Conservation (phyloP, 2,329 filamentous ascomycete species). For the Drechslera avenae region DNA sequence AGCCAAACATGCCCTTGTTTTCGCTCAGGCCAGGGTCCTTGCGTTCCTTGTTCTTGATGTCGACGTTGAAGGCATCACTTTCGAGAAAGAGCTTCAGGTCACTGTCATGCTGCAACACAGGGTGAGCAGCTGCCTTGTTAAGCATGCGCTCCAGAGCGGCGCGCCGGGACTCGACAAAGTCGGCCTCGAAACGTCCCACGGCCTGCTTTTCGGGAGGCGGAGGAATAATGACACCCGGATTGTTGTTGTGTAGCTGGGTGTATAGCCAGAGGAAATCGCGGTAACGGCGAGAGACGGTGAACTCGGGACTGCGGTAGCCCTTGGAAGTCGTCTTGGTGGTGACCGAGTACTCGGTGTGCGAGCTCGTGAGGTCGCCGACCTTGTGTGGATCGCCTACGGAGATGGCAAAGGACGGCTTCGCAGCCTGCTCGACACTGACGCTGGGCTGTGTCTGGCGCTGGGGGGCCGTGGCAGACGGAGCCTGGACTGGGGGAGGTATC, state of each 20-base stretch:
- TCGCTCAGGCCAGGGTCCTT: conserved; percentile 84
- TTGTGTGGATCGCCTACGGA: conserved; percentile 96
- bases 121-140: conserved; percentile 90
- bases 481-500: conserved; percentile 67
- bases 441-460: conserved; percentile 70
- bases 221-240: conserved; percentile 91
- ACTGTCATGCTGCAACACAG: conserved; percentile 86
- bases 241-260: conserved; percentile 90
- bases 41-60: conserved; percentile 97
- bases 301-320: conserved; percentile 90
- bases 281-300: conserved; percentile 91
- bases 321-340: conserved; percentile 95
- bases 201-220: conserved; percentile 98
- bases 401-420: conserved; percentile 90
- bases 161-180: conserved; percentile 92
- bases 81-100: conserved; percentile 97
- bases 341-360: conserved; percentile 97
- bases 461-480: conserved; percentile 52
- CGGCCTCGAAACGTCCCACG: conserved; percentile 91
- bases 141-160: conserved; percentile 96
- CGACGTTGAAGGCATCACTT: conserved; percentile 92
- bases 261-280: conserved; percentile 98
- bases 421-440: conserved; percentile 88
- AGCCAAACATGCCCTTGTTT: conserved; percentile 91
- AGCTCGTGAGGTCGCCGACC: conserved; percentile 94